These are phyloP conservation scores for Warburgia ugandensis DNA, from an alignment of 164 flowering plant genomes.

Conservation along the genomic window DNA sequence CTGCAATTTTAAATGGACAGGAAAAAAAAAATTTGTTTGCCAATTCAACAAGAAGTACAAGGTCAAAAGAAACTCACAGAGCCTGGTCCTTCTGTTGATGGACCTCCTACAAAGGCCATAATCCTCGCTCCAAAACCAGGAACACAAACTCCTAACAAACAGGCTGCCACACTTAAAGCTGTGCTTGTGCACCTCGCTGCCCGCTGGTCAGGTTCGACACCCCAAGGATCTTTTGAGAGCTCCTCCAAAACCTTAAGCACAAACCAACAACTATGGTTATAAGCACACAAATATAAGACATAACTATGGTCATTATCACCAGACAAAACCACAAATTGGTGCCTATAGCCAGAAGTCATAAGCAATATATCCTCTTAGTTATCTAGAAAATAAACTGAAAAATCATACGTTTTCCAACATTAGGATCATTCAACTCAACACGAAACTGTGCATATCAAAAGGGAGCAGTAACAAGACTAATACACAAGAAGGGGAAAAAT, in stretches of 20 bases:
- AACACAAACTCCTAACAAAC: constrained; percentile 84
- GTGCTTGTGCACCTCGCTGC: constrained; percentile 86
- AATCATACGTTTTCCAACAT: too few species aligned
- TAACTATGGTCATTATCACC: too few species aligned
- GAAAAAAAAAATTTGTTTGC: not conserved
- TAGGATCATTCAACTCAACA: too few species aligned
- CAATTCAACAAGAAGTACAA: not conserved
- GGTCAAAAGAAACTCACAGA: constrained; percentile 49
- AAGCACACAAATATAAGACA: too few species aligned
- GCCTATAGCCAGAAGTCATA: too few species aligned
- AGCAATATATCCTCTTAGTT: too few species aligned
- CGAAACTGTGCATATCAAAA: too few species aligned
- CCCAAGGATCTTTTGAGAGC: constrained; percentile 92
- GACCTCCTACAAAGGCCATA: constrained; percentile 94
- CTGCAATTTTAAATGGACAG: too few species aligned
- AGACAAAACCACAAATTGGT: too few species aligned
- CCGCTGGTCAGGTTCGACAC: constrained; percentile 65
- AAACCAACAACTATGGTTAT: not conserved
- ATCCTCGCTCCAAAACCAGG: constrained; percentile 96
- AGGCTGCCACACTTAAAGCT: constrained; percentile 75
- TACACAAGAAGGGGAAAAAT: too few species aligned
- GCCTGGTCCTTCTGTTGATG: constrained; percentile 87
- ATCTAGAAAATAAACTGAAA: too few species aligned
- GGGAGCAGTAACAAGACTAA: too few species aligned
- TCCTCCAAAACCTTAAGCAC: constrained; percentile 74